These are phyloP conservation scores for Oryza longistaminata DNA, from an alignment of 176 grass and related monocot species.

Conservation along the genomic window DNA sequence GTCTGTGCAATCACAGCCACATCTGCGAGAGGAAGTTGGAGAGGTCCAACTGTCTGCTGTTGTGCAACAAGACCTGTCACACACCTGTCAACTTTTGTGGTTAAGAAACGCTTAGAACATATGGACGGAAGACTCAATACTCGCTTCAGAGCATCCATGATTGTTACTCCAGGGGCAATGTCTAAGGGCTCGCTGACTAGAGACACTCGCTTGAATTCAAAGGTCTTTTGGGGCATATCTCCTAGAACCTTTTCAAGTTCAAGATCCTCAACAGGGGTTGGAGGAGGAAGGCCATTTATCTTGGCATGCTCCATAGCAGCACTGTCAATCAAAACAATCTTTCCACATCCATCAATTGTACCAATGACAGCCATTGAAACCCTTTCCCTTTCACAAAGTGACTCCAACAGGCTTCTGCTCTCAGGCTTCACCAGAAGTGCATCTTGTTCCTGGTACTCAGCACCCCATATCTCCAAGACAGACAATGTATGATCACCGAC, in stretches of 20 bases:
- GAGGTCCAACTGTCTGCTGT: conserved; percentile 73
- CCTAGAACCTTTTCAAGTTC: conserved; percentile 92
- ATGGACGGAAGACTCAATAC: conserved; percentile 75
- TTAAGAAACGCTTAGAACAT: conserved; percentile 93
- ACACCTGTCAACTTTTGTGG: conserved; percentile 85
- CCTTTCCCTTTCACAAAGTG: conserved; percentile 67
- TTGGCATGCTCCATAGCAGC: conserved; percentile 60
- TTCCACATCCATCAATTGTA: conserved; percentile 74
- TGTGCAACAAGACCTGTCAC: conserved; percentile 80
- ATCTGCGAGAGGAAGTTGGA: conserved; percentile 83
- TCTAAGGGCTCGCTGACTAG: conserved; percentile 60
- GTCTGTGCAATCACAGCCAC: conserved; percentile 90
- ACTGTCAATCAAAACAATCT: conserved; percentile 83
- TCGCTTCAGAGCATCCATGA: conserved; percentile 77
- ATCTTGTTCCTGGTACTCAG: conserved; percentile 91
- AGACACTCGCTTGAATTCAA: conserved; percentile 63
- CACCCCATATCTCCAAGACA: conserved; percentile 84
- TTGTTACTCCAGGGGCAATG: conserved; percentile 64
- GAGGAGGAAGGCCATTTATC: conserved; percentile 50
- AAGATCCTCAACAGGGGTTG: conserved; percentile 70
- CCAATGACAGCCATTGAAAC: conserved; percentile 84
- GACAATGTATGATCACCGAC: conserved; percentile 92
- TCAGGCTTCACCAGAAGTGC: conserved; percentile 69
- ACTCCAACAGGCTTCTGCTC: conserved; percentile 49
- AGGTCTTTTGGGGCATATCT: conserved; percentile 93